These are phyloP conservation scores for Kurtzmaniella fragi DNA, from an alignment of 805 yeast species.

Conservation along the genomic window DNA sequence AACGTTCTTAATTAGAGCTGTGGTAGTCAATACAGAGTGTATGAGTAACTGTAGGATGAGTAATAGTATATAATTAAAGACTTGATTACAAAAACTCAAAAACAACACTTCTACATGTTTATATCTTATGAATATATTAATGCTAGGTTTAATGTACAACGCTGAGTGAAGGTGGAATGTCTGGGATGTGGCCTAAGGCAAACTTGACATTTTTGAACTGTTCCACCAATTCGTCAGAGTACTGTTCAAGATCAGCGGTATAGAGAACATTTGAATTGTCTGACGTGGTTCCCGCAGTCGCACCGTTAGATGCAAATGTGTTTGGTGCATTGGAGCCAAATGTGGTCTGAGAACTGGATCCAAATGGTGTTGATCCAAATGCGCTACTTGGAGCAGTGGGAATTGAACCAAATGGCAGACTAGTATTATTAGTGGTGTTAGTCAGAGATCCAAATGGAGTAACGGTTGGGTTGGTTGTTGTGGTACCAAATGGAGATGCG, in stretches of 20 bases:
- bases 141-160: constrained; percentile 17
- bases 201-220: constrained; percentile 48
- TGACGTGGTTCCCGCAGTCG: not conserved
- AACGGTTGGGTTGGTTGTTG: constrained; percentile 4
- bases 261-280: constrained; percentile 10
- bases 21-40: too few relatives aligned
- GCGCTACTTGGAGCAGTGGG: constrained; percentile 1
- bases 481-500: constrained; percentile 9
- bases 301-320: constrained; percentile 6
- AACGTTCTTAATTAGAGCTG: not conserved
- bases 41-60: too few relatives aligned
- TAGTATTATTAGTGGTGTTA: constrained; percentile 1
- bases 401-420: constrained; percentile 1
- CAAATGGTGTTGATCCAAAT: constrained; percentile 3
- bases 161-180: constrained; percentile 61
- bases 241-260: constrained; percentile 25
- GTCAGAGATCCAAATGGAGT: constrained; percentile 11
- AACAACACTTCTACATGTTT: too few relatives aligned
- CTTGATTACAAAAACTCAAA: too few relatives aligned
- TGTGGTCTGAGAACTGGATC: constrained; percentile 5
- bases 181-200: constrained; percentile 64
- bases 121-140: too few relatives aligned
- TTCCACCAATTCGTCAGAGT: constrained; percentile 38
- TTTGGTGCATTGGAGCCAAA: not conserved
- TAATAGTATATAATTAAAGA: not conserved